phyloP scores from a whole-genome alignment of 176 grass and related monocot genomes.

The Triticum urartu region DNA sequence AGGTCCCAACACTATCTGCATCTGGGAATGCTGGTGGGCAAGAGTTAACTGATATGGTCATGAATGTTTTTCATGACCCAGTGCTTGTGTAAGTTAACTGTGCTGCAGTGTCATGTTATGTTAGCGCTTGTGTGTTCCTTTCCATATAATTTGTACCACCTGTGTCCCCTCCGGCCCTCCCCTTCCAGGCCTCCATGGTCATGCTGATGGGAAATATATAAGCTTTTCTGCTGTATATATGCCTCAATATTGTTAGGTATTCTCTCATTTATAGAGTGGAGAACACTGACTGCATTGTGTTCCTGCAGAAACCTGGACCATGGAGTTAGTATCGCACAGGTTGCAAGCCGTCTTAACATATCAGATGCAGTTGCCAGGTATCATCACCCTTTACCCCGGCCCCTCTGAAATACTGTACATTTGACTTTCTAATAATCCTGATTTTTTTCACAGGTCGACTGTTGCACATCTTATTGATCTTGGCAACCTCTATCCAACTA shows the following conservation, averaged over 20 bases:
- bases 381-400: neutral
- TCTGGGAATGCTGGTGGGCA: conserved; percentile 25
- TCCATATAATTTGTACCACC: neutral
- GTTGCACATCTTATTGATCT: conserved; percentile 43
- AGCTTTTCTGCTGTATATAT: conserved; percentile 3
- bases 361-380: conserved; percentile 54
- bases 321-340: conserved; percentile 52
- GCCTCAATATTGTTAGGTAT: neutral
- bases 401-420: neutral
- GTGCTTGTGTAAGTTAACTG: conserved; percentile 31
- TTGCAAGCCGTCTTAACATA: conserved; percentile 47
- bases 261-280: neutral
- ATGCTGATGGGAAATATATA: conserved; percentile 1
- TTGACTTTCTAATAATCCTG: neutral
- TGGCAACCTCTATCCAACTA: conserved; percentile 79
- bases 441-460: conserved; percentile 42
- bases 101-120: neutral
- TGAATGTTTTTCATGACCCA: conserved; percentile 82
- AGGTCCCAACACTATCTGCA: conserved; percentile 31
- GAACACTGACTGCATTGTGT: conserved; percentile 21
- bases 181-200: neutral
- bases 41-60: conserved; percentile 39
- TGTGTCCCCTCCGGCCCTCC: neutral
- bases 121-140: neutral
- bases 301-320: conserved; percentile 56